Percentiles rank a stretch among this genome's conserved stretches.
phyloP scores from a whole-genome alignment of 805 yeast genomes.

The Blastobotrys muscicola region DNA sequence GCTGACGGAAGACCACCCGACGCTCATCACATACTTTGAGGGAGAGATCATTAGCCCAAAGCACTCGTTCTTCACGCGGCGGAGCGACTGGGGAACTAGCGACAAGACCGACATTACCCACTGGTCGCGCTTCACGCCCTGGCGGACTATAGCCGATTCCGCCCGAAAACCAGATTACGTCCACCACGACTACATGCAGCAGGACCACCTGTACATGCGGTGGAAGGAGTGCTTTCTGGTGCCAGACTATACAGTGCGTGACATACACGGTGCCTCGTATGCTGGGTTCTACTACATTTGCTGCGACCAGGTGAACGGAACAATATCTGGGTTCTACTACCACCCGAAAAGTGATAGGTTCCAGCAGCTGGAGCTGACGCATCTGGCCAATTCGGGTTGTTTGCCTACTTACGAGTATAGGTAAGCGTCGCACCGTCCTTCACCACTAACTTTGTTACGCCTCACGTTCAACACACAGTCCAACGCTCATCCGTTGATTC shows the following conservation, averaged over 20 bases:
- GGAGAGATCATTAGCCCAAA: constrained; percentile 59
- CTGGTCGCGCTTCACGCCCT: constrained; percentile 51
- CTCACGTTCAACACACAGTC: neutral
- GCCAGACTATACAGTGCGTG: constrained; percentile 63
- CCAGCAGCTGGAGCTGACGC: constrained; percentile 63
- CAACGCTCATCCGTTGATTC: neutral
- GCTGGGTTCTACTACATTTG: constrained; percentile 90
- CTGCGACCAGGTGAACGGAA: constrained; percentile 67
- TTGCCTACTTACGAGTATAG: constrained; percentile 28
- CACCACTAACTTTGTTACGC: neutral
- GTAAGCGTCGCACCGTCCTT: constrained; percentile 2
- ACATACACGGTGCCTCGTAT: constrained; percentile 66
- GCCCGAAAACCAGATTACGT: constrained; percentile 23
- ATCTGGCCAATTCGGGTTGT: constrained; percentile 42
- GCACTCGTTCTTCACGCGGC: constrained; percentile 50
- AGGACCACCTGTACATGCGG: constrained; percentile 67
- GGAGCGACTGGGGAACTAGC: constrained; percentile 51
- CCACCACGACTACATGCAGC: constrained; percentile 25
- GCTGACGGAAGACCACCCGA: constrained; percentile 50
- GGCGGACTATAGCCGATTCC: constrained; percentile 27
- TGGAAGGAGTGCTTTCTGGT: constrained; percentile 89
- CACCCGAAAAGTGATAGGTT: constrained; percentile 70
- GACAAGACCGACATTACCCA: constrained; percentile 55
- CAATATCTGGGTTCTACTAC: constrained; percentile 71
- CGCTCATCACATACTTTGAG: constrained; percentile 60